phyloP scores from a whole-genome alignment of 164 flowering plant species.

The Buxus sempervirens region DNA sequence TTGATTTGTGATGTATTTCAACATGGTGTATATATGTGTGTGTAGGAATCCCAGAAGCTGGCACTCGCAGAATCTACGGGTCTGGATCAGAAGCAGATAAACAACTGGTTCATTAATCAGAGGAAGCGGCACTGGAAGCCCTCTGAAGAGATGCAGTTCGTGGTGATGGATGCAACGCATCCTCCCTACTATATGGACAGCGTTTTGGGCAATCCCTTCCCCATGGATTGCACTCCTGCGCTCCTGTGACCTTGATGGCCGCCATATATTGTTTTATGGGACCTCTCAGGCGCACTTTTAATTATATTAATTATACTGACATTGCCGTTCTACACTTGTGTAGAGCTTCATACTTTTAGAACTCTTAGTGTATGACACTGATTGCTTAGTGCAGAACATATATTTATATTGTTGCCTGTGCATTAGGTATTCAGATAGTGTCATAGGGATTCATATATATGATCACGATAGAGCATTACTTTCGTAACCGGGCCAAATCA shows the following conservation, averaged over 20 bases:
- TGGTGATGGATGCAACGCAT: conserved; percentile 71
- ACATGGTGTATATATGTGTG: background rate
- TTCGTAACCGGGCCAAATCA: too few relatives aligned
- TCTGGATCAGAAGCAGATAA: conserved; percentile 67
- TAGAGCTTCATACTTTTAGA: too few relatives aligned
- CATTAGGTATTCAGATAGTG: too few relatives aligned
- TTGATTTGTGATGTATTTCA: background rate
- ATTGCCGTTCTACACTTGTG: too few relatives aligned
- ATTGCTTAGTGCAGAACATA: too few relatives aligned
- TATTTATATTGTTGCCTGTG: too few relatives aligned
- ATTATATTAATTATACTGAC: too few relatives aligned
- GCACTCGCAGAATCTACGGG: conserved; percentile 21
- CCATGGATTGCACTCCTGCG: conserved; percentile 65
- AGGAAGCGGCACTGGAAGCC: conserved; percentile 26
- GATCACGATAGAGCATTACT: too few relatives aligned
- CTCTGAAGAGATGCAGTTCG: conserved; percentile 26
- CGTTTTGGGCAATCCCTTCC: conserved; percentile 55
- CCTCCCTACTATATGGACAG: conserved; percentile 67
- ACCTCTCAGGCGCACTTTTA: too few relatives aligned
- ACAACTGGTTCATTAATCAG: conserved; percentile 71
- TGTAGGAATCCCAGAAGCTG: conserved; percentile 73
- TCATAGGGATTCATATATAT: too few relatives aligned
- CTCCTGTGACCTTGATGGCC: conserved; percentile 18
- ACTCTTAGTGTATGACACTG: too few relatives aligned
- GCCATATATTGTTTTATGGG: background rate